Evolutionary conservation across 1,284 basidiomycete species (phyloP).

Genomic region (Irpex sp.): DNA sequence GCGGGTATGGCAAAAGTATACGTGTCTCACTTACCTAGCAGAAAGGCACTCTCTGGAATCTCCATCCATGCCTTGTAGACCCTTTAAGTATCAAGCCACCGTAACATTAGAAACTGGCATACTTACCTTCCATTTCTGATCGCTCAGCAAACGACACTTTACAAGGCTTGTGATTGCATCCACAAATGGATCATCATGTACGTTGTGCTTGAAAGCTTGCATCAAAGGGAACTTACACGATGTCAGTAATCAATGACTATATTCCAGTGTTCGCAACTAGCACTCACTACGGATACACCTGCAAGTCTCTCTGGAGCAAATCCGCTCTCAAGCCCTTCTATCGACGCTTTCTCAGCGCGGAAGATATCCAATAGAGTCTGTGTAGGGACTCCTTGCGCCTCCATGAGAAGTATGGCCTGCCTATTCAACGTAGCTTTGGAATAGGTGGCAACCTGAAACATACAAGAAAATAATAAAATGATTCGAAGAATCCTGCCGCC

Average conservation of each 20-base stretch:
- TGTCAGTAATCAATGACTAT: background rate
- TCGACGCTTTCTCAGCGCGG: slow-evolving; percentile 7
- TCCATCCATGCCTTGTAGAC: slow-evolving; percentile 10
- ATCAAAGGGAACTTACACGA: slow-evolving; percentile 9
- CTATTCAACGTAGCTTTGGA: slow-evolving; percentile 11
- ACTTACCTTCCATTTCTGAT: slow-evolving; percentile 11
- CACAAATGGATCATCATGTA: slow-evolving; percentile 4
- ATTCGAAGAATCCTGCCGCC: no score
- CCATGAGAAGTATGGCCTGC: slow-evolving; percentile 12
- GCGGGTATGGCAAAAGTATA: background rate
- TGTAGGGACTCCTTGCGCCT: slow-evolving; percentile 2
- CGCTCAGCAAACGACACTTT: slow-evolving; percentile 9
- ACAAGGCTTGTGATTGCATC: slow-evolving; percentile 1
- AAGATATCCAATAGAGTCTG: slow-evolving; percentile 7
- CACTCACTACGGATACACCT: slow-evolving; percentile 5
- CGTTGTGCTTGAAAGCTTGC: background rate
- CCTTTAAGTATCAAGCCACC: background rate
- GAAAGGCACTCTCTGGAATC: slow-evolving; percentile 9
- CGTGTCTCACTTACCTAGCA: slow-evolving; percentile 7
- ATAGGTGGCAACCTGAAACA: slow-evolving; percentile 8
- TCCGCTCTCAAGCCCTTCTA: slow-evolving; percentile 5
- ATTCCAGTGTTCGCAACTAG: background rate
- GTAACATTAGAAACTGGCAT: background rate
- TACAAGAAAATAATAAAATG: background rate
- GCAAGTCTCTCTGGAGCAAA: slow-evolving; percentile 9